phyloP scores from a whole-genome alignment of 129 eudicot species.

The Saposhnikovia divaricata region DNA sequence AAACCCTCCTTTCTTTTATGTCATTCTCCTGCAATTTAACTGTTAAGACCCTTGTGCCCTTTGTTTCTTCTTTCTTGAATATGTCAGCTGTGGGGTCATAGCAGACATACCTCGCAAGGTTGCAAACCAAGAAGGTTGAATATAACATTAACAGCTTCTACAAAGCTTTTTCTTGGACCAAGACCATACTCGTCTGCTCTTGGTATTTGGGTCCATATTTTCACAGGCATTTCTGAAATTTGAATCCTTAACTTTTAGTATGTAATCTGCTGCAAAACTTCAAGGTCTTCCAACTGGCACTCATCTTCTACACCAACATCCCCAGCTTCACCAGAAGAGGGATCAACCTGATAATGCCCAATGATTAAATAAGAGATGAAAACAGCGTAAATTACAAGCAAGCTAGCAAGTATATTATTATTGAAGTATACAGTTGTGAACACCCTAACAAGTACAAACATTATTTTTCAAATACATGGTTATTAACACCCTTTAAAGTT shows the following conservation, averaged over 20 bases:
- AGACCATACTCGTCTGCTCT: constrained; percentile 89
- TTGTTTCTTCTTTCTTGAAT: no score
- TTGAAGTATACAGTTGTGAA: not conserved
- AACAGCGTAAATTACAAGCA: not conserved
- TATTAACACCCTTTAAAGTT: not conserved
- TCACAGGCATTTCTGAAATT: constrained; percentile 97
- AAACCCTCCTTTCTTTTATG: no score
- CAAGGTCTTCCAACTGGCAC: constrained; percentile 80
- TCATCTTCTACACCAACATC: constrained; percentile 96
- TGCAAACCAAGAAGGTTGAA: constrained; percentile 89
- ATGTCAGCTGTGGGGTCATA: no score
- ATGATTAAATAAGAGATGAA: not conserved
- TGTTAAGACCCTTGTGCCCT: no score
- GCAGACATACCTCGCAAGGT: constrained; percentile 73
- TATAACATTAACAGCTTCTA: constrained; percentile 77
- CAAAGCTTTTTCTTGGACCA: constrained; percentile 83
- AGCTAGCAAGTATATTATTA: not conserved
- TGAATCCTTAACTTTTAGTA: constrained; percentile 78
- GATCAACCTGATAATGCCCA: constrained; percentile 52
- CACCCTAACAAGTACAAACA: not conserved
- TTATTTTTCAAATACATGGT: not conserved
- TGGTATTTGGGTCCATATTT: constrained; percentile 46
- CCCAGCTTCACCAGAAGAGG: constrained; percentile 92
- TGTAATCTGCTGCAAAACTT: constrained; percentile 85
- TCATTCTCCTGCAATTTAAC: no score